Evolutionary conservation across 768 basidiomycete species (phyloP).

Genomic region (Naematelia encephala): DNA sequence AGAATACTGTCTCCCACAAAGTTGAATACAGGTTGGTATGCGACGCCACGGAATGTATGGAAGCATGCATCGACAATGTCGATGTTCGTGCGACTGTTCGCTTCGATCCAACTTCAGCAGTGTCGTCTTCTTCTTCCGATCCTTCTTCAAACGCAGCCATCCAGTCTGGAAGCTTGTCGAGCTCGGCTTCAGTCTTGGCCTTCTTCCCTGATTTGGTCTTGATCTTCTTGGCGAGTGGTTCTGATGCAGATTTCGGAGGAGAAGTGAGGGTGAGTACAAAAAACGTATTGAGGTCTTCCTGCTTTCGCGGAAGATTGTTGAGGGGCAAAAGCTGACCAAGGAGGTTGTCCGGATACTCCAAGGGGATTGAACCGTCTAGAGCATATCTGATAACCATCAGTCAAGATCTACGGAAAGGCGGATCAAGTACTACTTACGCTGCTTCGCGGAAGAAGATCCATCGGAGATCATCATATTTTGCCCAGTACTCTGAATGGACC

Average conservation of each 20-base stretch:
- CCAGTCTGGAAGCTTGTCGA: slow-evolving; percentile 38
- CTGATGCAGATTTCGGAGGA: slow-evolving; percentile 16
- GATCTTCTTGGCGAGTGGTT: slow-evolving; percentile 6
- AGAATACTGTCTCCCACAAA: slow-evolving; percentile 35
- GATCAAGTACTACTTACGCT: slow-evolving; percentile 31
- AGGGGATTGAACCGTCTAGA: not conserved
- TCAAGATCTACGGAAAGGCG: not conserved
- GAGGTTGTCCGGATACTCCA: slow-evolving; percentile 28
- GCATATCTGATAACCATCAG: not conserved
- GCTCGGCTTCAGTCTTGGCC: slow-evolving; percentile 18
- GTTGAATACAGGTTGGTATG: slow-evolving; percentile 28
- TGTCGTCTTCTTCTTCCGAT: slow-evolving; percentile 23
- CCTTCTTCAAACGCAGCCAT: slow-evolving; percentile 47
- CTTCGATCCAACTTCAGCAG: slow-evolving; percentile 15
- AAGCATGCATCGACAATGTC: slow-evolving; percentile 24
- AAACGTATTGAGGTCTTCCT: slow-evolving; percentile 48
- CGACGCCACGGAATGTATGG: slow-evolving; percentile 21
- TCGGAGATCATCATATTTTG: slow-evolving; percentile 49
- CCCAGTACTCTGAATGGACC: slow-evolving; percentile 40
- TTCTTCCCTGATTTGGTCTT: slow-evolving; percentile 14
- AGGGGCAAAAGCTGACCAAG: slow-evolving; percentile 41
- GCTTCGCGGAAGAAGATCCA: slow-evolving; percentile 49
- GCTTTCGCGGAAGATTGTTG: slow-evolving; percentile 41
- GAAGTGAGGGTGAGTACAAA: slow-evolving; percentile 36
- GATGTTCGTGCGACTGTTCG: slow-evolving; percentile 21